Evolutionary conservation across 2,329 filamentous ascomycete species (phyloP).

Genomic region (Aspergillus sp.): DNA sequence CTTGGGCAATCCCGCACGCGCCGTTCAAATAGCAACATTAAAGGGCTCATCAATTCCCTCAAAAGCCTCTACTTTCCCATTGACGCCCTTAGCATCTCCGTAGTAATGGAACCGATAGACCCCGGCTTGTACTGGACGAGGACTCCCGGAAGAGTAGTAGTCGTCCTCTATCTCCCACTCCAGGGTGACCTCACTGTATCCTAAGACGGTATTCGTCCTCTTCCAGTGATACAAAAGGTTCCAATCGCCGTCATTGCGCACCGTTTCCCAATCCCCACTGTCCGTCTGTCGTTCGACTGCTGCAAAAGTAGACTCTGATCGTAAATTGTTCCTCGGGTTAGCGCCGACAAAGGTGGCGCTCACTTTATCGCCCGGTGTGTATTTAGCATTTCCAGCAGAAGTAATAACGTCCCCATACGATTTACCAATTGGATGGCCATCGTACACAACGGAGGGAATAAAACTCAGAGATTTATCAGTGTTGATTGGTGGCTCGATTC

Average conservation of each 20-base stretch:
- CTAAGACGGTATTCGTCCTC: conserved; percentile 66
- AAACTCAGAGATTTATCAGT: conserved; percentile 73
- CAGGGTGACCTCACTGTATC: conserved; percentile 74
- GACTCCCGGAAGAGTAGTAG: conserved; percentile 42
- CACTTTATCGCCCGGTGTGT: conserved; percentile 62
- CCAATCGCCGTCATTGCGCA: conserved; percentile 80
- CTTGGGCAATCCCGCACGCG: neutral
- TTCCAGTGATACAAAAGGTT: conserved; percentile 78
- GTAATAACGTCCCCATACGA: conserved; percentile 68
- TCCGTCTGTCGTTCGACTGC: conserved; percentile 65
- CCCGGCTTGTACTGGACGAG: conserved; percentile 49
- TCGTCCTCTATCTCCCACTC: conserved; percentile 74
- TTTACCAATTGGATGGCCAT: conserved; percentile 65
- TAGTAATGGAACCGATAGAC: conserved; percentile 80
- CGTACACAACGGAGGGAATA: conserved; percentile 75
- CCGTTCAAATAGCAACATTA: conserved; percentile 26
- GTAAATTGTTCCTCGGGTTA: conserved; percentile 85
- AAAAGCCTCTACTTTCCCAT: conserved; percentile 65
- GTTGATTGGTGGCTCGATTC: conserved; percentile 74
- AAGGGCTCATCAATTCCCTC: conserved; percentile 62
- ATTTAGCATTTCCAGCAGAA: conserved; percentile 53
- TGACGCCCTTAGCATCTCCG: conserved; percentile 72
- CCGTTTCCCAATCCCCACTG: conserved; percentile 59
- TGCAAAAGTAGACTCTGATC: conserved; percentile 73
- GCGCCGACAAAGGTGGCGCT: conserved; percentile 75